A percentile compares a stretch with the other conserved stretches of the same genome.
Conservation (phyloP, 768 basidiomycete genomes). For the Phanerochaete sordida region DNA sequence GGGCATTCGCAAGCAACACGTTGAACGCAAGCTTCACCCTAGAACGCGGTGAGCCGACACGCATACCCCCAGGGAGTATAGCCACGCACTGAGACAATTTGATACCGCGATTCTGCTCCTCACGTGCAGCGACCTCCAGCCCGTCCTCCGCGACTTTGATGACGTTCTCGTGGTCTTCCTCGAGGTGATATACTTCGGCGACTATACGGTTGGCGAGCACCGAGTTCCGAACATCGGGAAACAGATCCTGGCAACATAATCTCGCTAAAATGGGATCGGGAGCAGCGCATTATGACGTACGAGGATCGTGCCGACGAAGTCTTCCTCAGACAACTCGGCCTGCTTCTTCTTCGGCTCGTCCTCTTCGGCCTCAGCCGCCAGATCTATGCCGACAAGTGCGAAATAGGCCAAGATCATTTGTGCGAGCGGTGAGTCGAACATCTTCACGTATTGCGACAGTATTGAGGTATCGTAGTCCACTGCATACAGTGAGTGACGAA, state of each 20-base stretch:
- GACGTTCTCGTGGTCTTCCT: slow-evolving; percentile 71
- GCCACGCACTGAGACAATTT: slow-evolving; percentile 43
- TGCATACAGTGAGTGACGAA: slow-evolving; percentile 21
- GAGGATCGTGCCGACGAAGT: slow-evolving; percentile 57
- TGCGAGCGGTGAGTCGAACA: slow-evolving; percentile 59
- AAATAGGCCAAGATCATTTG: slow-evolving; percentile 67
- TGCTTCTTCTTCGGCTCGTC: slow-evolving; percentile 24
- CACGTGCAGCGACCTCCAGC: slow-evolving; percentile 47
- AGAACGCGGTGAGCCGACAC: not conserved
- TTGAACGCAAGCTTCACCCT: slow-evolving; percentile 72
- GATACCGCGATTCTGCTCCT: slow-evolving; percentile 58
- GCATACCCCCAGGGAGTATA: not conserved
- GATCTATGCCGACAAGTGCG: slow-evolving; percentile 46
- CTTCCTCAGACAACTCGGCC: slow-evolving; percentile 33
- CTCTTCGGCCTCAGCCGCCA: slow-evolving; percentile 41
- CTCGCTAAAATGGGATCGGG: not conserved
- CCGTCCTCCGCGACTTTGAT: slow-evolving; percentile 72
- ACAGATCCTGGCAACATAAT: slow-evolving; percentile 45
- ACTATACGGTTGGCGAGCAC: slow-evolving; percentile 66
- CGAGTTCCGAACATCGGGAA: slow-evolving; percentile 46
- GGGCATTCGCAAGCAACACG: slow-evolving; percentile 64
- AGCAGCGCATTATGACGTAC: slow-evolving; percentile 37
- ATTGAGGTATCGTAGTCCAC: slow-evolving; percentile 58
- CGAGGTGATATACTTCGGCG: slow-evolving; percentile 59
- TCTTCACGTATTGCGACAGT: slow-evolving; percentile 54